These are phyloP conservation scores for Chlamydomonas sphaeroides DNA, from an alignment of 139 green algal species.

Conservation along the genomic window DNA sequence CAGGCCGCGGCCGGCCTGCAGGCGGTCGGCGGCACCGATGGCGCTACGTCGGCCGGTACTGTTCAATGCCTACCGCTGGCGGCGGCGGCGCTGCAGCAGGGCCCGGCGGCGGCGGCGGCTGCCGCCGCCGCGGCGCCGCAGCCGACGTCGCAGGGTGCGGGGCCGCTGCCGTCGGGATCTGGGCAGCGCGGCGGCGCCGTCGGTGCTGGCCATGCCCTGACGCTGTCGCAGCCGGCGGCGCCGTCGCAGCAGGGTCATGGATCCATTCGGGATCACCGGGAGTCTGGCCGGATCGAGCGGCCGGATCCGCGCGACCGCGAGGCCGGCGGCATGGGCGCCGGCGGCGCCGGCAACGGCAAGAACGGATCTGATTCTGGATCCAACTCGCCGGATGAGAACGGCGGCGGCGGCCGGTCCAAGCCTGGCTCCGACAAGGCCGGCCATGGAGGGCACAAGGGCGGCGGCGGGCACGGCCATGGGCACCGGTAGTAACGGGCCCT, in stretches of 20 bases:
- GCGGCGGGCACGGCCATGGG: neutral
- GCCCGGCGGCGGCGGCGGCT: too few species aligned
- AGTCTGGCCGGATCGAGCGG: neutral
- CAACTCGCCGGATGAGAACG: constrained; percentile 62
- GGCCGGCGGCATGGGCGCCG: neutral
- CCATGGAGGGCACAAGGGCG: constrained; percentile 4
- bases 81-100: neutral
- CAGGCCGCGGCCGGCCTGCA: neutral
- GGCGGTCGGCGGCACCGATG: neutral
- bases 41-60: too few species aligned
- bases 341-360: constrained; percentile 36
- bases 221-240: neutral
- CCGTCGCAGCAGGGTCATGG: too few species aligned
- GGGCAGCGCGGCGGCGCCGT: too few species aligned
- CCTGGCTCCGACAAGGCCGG: neutral
- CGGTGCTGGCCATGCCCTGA: neutral
- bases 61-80: neutral
- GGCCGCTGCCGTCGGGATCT: too few species aligned
- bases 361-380: constrained; percentile 65
- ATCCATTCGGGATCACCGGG: neutral
- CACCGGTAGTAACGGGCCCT: too few species aligned
- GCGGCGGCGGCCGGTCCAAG: constrained; percentile 17
- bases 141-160: too few species aligned
- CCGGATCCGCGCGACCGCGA: neutral
- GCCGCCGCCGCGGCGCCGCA: too few species aligned